These are phyloP conservation scores for Cercospora sojina DNA, from an alignment of 2,329 filamentous ascomycete species.

Conservation along the genomic window DNA sequence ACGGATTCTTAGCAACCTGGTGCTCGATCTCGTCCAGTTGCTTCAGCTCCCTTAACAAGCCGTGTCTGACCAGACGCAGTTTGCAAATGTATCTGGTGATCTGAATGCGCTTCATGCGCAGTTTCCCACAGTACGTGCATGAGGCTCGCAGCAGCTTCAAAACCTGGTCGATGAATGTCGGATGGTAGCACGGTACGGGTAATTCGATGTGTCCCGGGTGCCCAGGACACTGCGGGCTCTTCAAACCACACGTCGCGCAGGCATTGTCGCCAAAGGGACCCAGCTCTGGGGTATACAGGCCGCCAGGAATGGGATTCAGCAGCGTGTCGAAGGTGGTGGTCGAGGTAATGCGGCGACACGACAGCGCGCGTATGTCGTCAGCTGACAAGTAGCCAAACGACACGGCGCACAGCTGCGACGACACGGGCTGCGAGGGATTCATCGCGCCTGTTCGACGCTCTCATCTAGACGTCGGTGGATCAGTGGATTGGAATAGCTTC, in stretches of 20 bases:
- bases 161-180: constrained; percentile 92
- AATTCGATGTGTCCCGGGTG: constrained; percentile 95
- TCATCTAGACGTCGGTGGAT: background rate
- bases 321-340: constrained; percentile 91
- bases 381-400: constrained; percentile 84
- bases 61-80: constrained; percentile 79
- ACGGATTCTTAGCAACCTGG: constrained; percentile 20
- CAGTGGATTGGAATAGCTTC: background rate
- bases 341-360: constrained; percentile 91
- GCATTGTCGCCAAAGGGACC: constrained; percentile 83
- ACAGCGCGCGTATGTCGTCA: constrained; percentile 81
- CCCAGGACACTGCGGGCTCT: constrained; percentile 75
- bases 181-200: constrained; percentile 89
- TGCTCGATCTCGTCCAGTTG: constrained; percentile 48
- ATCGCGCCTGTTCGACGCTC: constrained; percentile 26
- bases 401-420: constrained; percentile 79
- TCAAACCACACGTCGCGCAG: constrained; percentile 89
- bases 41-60: constrained; percentile 68
- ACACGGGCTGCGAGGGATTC: constrained; percentile 67
- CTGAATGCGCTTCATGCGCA: constrained; percentile 74
- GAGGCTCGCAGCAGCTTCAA: constrained; percentile 80
- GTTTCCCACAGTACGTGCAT: constrained; percentile 85
- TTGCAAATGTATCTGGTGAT: constrained; percentile 81
- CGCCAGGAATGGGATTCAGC: constrained; percentile 82
- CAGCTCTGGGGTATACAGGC: constrained; percentile 87